Evolutionary conservation across 805 yeast species (phyloP), one percentile per base, ranked within the genome.

Genomic region (Lachancea lanzarotensis): DNA sequence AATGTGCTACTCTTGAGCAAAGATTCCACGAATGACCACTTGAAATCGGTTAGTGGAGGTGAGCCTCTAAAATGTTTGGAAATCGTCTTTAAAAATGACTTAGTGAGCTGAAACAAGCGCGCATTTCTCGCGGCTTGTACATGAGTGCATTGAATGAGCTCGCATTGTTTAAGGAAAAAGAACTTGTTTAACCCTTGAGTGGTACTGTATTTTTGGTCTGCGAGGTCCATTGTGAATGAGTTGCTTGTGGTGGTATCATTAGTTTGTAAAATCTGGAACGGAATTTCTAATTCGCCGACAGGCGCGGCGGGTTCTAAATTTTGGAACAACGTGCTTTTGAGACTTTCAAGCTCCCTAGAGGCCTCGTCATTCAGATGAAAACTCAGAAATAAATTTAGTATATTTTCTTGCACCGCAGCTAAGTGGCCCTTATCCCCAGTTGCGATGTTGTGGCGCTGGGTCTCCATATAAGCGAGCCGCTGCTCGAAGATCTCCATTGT

Each of bases 291-390:
- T 13, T 49, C 46, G 18, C 65, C 66, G 2, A 38, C 40, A 13
- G 51, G 49, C 19, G 52, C 35, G 9, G 26, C 43, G 9, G 26
- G 36, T 6, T 38, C 43, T n/a, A 38, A 38, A 16, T 47, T 39
- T 4, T 33, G 34, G 8, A 20, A 11, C 6, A 59, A 33, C 10
- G 48, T 49, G 7, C 42, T 42, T 25, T 51, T 46, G 1, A 59
- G 45, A 10, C 30, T 37, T 6, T 46, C 42, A 22, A 63, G 43
- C 34, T 60, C 55, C n/a, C 19, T 26, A 10, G 45, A 45, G 2
- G 63, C 60, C 34, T 60, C 62, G 12, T 57, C 63, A 13, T 48
- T 40, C 31, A 64, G 45, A 25, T 57, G 56, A 32, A 63, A 57
- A 3, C 52, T 46, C n/a, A 56, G 39, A 38, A 53, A 63, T 9